Base-by-base conservation (phyloP, 495 filamentous ascomycete genomes). In the Aspergillus baeticus region DNA sequence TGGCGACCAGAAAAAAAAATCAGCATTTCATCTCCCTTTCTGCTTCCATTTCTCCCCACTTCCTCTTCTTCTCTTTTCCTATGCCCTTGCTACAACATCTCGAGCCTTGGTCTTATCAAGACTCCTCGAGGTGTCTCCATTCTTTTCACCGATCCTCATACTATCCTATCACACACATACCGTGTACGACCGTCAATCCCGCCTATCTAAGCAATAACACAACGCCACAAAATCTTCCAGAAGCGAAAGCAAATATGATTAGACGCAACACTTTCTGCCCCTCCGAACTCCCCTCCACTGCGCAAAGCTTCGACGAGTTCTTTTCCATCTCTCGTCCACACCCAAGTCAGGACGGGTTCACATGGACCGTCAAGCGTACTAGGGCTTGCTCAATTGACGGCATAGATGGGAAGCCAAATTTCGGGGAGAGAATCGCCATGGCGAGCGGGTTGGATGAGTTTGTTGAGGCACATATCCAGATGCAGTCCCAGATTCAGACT, bases 51-150 rank as follows among this genome's bases (percentile, higher is more conserved):
- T 41, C 38, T 18, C 41, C 14, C 39, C 22, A 53, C 33, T 50
- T 60, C 51, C 58, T 63, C 58, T 53, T 58, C 56, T 69, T 13
- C 39, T 49, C 37, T 13, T 42, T 41, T 35, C n/a, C n/a, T n/a
- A n/a, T n/a, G n/a, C n/a, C n/a, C n/a, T 23, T 15, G 21, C 44
- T 37, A 44, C 20, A 15, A 45, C 15, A 46, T 20, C 14, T 10
- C 21, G 11, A 35, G 2, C 7, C 10, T n/a, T 4, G 13, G 26
- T n/a, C 34, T 26, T 37, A 11, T n/a, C 37, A 34, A n/a, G n/a
- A n/a, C n/a, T n/a, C n/a, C n/a, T 54, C 5, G 2, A 10, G 11
- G 15, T 43, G n/a, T 18, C 34, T 23, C 5, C 33, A 18, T 23
- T 39, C 33, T 14, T n/a, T 14, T 34, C 7, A 34, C 18, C 26